Evolutionary conservation across 1,139 yeast species (phyloP), one percentile per base, ranked within the genome.

Genomic region (Diutina catenulata): DNA sequence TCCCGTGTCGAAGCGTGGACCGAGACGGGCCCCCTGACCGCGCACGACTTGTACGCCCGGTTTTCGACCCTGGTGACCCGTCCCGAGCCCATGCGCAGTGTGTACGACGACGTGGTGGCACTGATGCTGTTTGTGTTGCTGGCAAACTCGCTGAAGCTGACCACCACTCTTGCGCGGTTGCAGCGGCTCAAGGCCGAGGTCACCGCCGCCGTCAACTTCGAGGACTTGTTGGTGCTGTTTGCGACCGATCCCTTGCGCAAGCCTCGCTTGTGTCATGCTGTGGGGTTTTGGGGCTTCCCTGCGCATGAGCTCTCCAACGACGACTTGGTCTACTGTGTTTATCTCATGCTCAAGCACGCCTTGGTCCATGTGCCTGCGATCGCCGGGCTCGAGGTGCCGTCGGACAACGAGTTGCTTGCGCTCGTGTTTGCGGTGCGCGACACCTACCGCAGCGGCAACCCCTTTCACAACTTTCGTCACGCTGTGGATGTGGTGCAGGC

Each of bases 401-500:
- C 61, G 13, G 60, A 64, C 25, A 69, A 70, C 47, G 68, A 66
- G 42, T 57, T 81, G 20, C 55, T 76, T 37, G 70, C 70, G n/a
- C 67, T 83, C 45, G 60, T 81, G 22, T 72, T 75, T 46, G 68
- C 74, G 51, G 70, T 80, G 5, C 71, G 94, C 45, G 82, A 82
- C 49, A 73, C 83, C 35, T 91, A 91, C 55, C 78, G 81, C 51
- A 74, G 75, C 47, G 86, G 86, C 2, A 87, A 88, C 52, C 86
- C 91, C 6, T 91, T 88, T 62, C 98, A 91, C 60, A 88, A 88
- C 59, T 91, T 87, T 54, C 74, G 95, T 47, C 98, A 91, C 59
- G 96, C 95, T 0, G 83, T 86, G 13, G 98, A 91, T 59, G 98
- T 91, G 6, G 62, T 88, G 52, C 98, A 91, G 59, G 95, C 95